These are phyloP conservation scores for Camelina laxa DNA, from an alignment of 345 rosid species.

Conservation along the genomic window DNA sequence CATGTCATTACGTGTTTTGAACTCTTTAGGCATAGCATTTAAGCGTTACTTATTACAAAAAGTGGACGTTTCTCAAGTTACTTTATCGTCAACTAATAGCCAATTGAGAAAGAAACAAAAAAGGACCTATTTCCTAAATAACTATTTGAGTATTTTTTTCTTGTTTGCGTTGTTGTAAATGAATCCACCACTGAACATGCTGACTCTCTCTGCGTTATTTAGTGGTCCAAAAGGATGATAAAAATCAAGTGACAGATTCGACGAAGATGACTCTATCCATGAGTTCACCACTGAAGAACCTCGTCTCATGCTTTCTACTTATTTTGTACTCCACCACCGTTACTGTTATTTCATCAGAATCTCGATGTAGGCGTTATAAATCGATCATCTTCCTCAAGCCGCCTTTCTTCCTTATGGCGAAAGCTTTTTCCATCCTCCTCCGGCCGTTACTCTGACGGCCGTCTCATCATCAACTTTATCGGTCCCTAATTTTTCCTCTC, in stretches of 20 bases:
- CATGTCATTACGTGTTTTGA: background rate
- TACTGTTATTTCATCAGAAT: too few species aligned
- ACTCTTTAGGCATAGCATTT: background rate
- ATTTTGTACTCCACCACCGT: too few species aligned
- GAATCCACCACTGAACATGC: background rate
- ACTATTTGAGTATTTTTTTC: too few species aligned
- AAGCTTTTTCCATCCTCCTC: too few species aligned
- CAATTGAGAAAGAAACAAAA: too few species aligned
- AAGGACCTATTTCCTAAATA: background rate
- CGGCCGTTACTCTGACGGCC: conserved; percentile 54
- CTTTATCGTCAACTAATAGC: background rate
- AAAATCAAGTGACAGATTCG: background rate
- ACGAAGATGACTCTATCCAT: conserved; percentile 9
- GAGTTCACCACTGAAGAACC: conserved; percentile 24
- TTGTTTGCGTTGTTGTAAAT: background rate
- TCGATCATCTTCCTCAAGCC: too few species aligned
- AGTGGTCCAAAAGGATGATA: background rate
- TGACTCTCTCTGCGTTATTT: background rate
- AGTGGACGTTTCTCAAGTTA: background rate
- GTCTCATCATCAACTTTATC: conserved; percentile 36
- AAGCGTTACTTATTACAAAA: too few species aligned
- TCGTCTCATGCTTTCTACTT: too few species aligned
- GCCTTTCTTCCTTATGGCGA: too few species aligned
- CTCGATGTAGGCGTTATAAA: too few species aligned
- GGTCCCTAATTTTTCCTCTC: conserved; percentile 36